Conservation (phyloP, 768 basidiomycete genomes). For the Bullera alba region DNA sequence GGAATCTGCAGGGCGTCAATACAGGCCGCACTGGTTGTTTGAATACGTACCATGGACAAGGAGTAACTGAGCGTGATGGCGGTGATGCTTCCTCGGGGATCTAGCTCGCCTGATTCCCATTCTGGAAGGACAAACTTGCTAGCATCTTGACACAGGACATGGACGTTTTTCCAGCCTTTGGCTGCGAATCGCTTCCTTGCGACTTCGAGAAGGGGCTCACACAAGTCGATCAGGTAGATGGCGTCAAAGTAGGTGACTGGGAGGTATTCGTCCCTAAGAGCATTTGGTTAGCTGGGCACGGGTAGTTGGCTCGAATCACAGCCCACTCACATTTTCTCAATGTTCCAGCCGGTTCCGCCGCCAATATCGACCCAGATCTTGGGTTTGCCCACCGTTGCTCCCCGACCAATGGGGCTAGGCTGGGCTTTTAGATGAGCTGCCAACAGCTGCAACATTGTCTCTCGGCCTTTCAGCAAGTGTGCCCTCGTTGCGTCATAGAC, state of each 20-base stretch:
- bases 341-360: constrained; percentile 68
- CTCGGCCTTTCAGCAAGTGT: constrained; percentile 59
- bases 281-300: neutral
- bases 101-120: constrained; percentile 51
- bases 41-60: constrained; percentile 47
- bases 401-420: constrained; percentile 2
- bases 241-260: constrained; percentile 59
- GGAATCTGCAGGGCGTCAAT: constrained; percentile 55
- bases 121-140: constrained; percentile 61
- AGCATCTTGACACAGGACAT: constrained; percentile 66
- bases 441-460: constrained; percentile 65
- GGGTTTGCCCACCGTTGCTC: constrained; percentile 50
- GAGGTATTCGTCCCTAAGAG: constrained; percentile 54
- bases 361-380: constrained; percentile 74
- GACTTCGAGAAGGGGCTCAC: constrained; percentile 63
- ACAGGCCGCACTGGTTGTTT: neutral
- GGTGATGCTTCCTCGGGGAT: constrained; percentile 54
- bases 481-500: constrained; percentile 65
- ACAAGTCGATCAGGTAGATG: constrained; percentile 67
- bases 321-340: constrained; percentile 55
- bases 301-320: neutral
- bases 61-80: constrained; percentile 51
- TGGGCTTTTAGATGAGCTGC: constrained; percentile 58
- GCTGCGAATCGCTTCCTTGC: constrained; percentile 62
- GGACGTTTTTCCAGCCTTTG: constrained; percentile 67